Conservation (phyloP, 805 yeast species). For the Cyberlindnera xylosilytica region DNA sequence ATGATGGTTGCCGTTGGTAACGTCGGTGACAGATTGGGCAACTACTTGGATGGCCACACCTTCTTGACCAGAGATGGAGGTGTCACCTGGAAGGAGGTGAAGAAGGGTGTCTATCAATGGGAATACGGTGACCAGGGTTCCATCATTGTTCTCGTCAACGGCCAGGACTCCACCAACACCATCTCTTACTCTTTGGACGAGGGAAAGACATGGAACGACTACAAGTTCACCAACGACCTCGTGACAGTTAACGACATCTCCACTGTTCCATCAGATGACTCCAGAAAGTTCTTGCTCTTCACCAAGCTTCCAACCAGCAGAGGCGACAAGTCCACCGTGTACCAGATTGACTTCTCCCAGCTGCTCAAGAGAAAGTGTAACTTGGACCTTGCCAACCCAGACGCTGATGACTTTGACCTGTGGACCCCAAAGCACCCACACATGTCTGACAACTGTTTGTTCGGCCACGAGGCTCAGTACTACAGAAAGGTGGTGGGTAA, state of each 20-base stretch:
- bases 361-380: constrained; percentile 53
- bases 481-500: constrained; percentile 54
- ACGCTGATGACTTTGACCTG: constrained; percentile 56
- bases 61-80: constrained; percentile 88
- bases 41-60: constrained; percentile 56
- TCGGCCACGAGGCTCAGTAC: constrained; percentile 67
- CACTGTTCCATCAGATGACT: constrained; percentile 90
- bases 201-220: constrained; percentile 74
- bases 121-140: constrained; percentile 96
- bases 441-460: constrained; percentile 51
- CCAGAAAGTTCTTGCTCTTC: constrained; percentile 70
- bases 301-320: constrained; percentile 43
- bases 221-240: constrained; percentile 54
- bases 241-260: constrained; percentile 68
- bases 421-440: constrained; percentile 61
- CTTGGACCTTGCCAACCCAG: constrained; percentile 41
- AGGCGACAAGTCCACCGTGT: constrained; percentile 45
- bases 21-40: constrained; percentile 57
- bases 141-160: constrained; percentile 67
- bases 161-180: constrained; percentile 51
- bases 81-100: constrained; percentile 76
- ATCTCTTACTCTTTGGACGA: constrained; percentile 71
- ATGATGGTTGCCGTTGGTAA: constrained; percentile 84
- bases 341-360: constrained; percentile 56
- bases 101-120: constrained; percentile 80